Conservation (phyloP, 176 grass and related monocot species). For the Carex kokanica region DNA sequence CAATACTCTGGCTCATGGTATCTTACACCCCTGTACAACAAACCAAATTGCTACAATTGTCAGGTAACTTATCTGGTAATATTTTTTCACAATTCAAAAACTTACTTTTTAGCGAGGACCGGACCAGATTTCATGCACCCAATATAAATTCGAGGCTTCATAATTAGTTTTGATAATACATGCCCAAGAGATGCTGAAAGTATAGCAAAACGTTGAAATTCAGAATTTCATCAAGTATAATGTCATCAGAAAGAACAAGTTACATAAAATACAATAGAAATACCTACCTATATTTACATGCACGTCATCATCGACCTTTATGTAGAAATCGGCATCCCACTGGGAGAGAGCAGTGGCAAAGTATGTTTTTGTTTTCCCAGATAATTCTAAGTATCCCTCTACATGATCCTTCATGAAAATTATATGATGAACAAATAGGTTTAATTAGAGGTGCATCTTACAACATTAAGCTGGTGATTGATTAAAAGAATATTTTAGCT, state of each 20-base stretch:
- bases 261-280: not conserved
- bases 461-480: not conserved
- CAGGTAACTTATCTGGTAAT: conserved; percentile 20
- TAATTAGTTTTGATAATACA: conserved; percentile 63
- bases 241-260: conserved; percentile 15
- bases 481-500: conserved; percentile 12
- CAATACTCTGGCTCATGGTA: conserved; percentile 94
- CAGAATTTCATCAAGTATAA: not conserved
- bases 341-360: conserved; percentile 81
- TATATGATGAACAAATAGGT: conserved; percentile 26
- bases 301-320: conserved; percentile 92
- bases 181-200: conserved; percentile 74
- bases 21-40: conserved; percentile 49
- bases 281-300: conserved; percentile 93
- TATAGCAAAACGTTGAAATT: not conserved
- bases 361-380: conserved; percentile 80
- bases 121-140: conserved; percentile 98
- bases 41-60: not conserved
- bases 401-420: conserved; percentile 70
- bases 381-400: conserved; percentile 90
- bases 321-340: conserved; percentile 92
- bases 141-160: conserved; percentile 73
- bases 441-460: not conserved
- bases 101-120: conserved; percentile 74
- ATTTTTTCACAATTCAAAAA: not conserved